phyloP scores from a whole-genome alignment of 306 rosid genomes.

The Purshia tridentata region DNA sequence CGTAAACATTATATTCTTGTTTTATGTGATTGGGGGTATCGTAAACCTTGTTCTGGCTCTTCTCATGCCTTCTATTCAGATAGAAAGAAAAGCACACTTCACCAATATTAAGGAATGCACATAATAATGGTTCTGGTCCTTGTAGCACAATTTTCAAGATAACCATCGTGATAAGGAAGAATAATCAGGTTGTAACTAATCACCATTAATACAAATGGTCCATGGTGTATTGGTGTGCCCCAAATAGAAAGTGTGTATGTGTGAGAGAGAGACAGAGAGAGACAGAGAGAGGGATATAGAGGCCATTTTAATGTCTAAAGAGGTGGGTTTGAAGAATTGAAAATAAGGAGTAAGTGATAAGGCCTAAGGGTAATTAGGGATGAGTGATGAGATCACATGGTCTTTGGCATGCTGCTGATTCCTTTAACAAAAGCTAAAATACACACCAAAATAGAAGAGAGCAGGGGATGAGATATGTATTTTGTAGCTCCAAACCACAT shows the following conservation, averaged over 20 bases:
- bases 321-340: conserved; percentile 15
- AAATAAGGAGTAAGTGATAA: conserved; percentile 29
- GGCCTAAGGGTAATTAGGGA: conserved; percentile 40
- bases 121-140: conserved; percentile 37
- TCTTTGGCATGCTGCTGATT: conserved; percentile 69
- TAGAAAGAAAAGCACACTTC: conserved; percentile 23
- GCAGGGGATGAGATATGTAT: conserved; percentile 2
- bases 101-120: conserved; percentile 16
- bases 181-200: conserved; percentile 31
- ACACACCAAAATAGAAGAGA: conserved; percentile 40
- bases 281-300: background rate
- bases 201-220: conserved; percentile 17
- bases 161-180: conserved; percentile 35
- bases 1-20: conserved; percentile 40
- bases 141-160: conserved; percentile 35
- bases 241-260: background rate
- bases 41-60: conserved; percentile 42
- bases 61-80: conserved; percentile 29
- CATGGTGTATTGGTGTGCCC: background rate
- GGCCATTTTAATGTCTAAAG: background rate
- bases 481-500: conserved; percentile 61
- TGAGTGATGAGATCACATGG: conserved; percentile 64
- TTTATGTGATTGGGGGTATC: conserved; percentile 50
- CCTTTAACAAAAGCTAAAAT: conserved; percentile 54
- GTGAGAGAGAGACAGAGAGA: background rate